A percentile compares a stretch with the other conserved stretches of the same genome.
Evolutionary conservation across 2,329 filamentous ascomycete genomes (phyloP).

Genomic region (Sporothrix humicola): DNA sequence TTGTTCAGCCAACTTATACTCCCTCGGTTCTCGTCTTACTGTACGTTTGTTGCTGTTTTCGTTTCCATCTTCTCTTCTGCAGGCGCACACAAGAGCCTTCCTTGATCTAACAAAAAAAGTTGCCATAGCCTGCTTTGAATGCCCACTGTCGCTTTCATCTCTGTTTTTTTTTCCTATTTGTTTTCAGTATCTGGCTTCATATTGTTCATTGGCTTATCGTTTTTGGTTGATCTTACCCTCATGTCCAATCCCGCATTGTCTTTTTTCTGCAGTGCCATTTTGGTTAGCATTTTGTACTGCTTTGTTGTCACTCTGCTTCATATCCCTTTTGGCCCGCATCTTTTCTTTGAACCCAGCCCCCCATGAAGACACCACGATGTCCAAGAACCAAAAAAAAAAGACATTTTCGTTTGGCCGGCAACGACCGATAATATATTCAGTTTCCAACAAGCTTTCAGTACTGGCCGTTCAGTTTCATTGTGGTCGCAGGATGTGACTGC

Average conservation of each 20-base stretch:
- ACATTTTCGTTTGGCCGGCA: conserved; percentile 38
- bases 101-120: not conserved
- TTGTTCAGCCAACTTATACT: not conserved
- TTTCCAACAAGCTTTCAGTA: not conserved
- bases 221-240: not conserved
- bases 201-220: not conserved
- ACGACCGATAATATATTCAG: conserved; percentile 39
- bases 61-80: not conserved
- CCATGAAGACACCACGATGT: conserved; percentile 35
- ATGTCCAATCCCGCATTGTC: not conserved
- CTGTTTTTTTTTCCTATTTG: not conserved
- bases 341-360: conserved; percentile 6
- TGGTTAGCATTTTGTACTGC: not conserved
- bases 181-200: conserved; percentile 8
- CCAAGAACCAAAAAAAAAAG: conserved; percentile 38
- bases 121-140: conserved; percentile 7
- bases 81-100: not conserved
- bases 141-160: not conserved
- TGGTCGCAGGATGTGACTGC: not conserved
- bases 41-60: conserved; percentile 13
- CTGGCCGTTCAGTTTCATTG: too few species aligned
- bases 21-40: conserved; percentile 4
- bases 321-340: not conserved
- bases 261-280: not conserved
- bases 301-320: not conserved